Base-by-base conservation (phyloP, 2,329 filamentous ascomycete species). In the Metarhizium rileyi region DNA sequence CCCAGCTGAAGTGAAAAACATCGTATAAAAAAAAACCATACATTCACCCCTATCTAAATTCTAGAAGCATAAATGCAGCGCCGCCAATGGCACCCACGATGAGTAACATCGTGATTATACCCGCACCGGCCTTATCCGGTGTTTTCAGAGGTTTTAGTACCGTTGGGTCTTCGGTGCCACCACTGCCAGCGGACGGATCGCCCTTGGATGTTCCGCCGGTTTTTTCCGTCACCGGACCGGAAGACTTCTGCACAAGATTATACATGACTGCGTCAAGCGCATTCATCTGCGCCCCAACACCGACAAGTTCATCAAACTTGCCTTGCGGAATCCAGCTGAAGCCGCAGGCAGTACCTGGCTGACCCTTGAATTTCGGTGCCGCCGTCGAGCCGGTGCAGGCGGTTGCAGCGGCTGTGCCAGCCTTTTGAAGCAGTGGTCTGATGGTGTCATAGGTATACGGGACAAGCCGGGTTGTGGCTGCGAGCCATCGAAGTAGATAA, bases 261-360 rank as follows among this genome's bases (percentile, higher is more conserved):
- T 81, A 81, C 63, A 80, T 80, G 55, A 87, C 68, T 12, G 83
- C 75, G 25, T 78, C 75, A 25, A 86, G 69, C 0, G 80, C 82
- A 56, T 77, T 82, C 76, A 87, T 84, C 70, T 87, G 80, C 63
- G 84, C 73, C 40, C 84, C 84, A 8, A 87, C 81, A 48, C 84
- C 84, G 12, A 69, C 70, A 20, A 67, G 61, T 5, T 77, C 78
- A 59, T 87, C 84, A 57, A 78, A 87, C 2, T 56, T 61, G 4
- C 64, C 66, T 20, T 64, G 66, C 7, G 65, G 57, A 22, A 75
- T 75, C 84, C 84, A 88, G 48, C 70, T 70, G 58, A 84, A 79
- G n/a, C 84, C 84, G 61, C 85, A 89, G 7, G 78, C 77, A 23
- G 80, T 80, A 35, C 79, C 75, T 3, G 75, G 60, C 10, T 69